phyloP scores from a whole-genome alignment of 495 filamentous ascomycete species.

The Darksidea phi region DNA sequence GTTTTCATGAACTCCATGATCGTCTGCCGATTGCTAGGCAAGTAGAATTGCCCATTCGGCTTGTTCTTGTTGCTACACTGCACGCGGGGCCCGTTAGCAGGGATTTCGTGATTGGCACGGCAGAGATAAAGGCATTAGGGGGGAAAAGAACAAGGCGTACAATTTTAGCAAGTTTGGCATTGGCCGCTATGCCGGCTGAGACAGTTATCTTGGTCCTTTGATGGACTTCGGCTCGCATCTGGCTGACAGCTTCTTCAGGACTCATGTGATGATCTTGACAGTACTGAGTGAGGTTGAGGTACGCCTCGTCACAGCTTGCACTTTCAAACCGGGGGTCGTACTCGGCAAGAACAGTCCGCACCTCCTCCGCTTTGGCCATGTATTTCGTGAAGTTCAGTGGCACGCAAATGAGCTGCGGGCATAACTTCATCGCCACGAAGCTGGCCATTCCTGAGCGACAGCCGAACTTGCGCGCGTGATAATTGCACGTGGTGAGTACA shows the following conservation, averaged over 20 bases:
- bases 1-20: slow-evolving; percentile 84
- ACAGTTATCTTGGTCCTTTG: slow-evolving; percentile 81
- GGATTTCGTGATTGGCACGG: not conserved
- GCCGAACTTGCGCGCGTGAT: slow-evolving; percentile 84
- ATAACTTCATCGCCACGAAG: slow-evolving; percentile 93
- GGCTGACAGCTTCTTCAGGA: slow-evolving; percentile 69
- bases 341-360: slow-evolving; percentile 74
- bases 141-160: slow-evolving; percentile 37
- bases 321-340: slow-evolving; percentile 93
- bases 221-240: slow-evolving; percentile 74
- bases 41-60: slow-evolving; percentile 84
- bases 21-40: slow-evolving; percentile 65
- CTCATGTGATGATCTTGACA: slow-evolving; percentile 64
- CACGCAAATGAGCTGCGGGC: slow-evolving; percentile 79
- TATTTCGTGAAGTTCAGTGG: slow-evolving; percentile 90
- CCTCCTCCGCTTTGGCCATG: slow-evolving; percentile 81
- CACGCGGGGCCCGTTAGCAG: not conserved
- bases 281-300: slow-evolving; percentile 91
- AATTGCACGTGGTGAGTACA: slow-evolving; percentile 94
- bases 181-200: slow-evolving; percentile 91
- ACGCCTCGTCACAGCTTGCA: slow-evolving; percentile 93
- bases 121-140: not conserved
- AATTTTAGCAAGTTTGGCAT: slow-evolving; percentile 92
- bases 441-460: slow-evolving; percentile 92
- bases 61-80: slow-evolving; percentile 81